phyloP scores from a whole-genome alignment of 495 filamentous ascomycete species.

The Aspergillus avenaceus region DNA sequence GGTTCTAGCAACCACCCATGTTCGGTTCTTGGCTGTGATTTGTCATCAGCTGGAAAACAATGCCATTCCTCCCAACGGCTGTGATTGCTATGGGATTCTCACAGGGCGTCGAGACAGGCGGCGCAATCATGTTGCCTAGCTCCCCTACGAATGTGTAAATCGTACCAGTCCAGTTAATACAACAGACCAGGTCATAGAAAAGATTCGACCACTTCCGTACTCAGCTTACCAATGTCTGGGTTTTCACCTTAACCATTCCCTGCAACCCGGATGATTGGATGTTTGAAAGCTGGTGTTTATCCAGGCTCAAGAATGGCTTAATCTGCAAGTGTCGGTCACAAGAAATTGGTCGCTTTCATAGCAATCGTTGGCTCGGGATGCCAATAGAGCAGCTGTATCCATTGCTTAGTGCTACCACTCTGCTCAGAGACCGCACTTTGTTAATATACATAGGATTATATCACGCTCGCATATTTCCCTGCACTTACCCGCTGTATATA shows the following conservation, averaged over 20 bases:
- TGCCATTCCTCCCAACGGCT: not conserved
- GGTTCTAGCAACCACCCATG: not conserved
- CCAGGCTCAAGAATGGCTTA: not conserved
- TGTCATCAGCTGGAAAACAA: not conserved
- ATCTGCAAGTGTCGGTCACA: not conserved
- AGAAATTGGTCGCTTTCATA: not conserved
- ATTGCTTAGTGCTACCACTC: not conserved
- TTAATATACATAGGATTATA: conserved; percentile 4
- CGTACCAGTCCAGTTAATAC: no score
- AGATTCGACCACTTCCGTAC: no score
- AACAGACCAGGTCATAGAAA: no score
- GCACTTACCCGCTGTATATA: conserved; percentile 13
- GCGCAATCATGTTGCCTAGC: no score
- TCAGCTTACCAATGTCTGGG: no score
- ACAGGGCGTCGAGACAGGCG: no score
- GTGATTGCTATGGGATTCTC: not conserved
- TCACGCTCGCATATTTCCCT: conserved; percentile 16
- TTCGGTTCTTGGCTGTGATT: no score
- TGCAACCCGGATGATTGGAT: conserved; percentile 5
- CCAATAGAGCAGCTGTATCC: not conserved
- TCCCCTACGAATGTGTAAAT: no score
- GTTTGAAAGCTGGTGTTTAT: not conserved
- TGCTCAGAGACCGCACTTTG: not conserved
- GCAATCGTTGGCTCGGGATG: not conserved
- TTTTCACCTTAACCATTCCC: not conserved